phyloP scores from a whole-genome alignment of 345 rosid species.

The Citropsis articulata region DNA sequence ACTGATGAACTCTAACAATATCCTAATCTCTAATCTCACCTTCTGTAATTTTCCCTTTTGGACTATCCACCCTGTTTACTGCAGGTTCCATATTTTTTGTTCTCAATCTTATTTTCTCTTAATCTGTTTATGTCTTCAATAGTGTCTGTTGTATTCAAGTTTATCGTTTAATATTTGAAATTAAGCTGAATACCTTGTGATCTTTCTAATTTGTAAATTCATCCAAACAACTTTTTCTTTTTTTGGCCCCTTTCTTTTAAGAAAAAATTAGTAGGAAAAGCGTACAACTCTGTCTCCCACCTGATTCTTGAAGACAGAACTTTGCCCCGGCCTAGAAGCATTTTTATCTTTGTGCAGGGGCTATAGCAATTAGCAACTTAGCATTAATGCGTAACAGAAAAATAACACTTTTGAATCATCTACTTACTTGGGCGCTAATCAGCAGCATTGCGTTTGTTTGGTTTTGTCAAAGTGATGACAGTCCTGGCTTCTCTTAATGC shows the following conservation, averaged over 20 bases:
- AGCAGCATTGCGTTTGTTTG: conserved; percentile 5
- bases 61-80: conserved; percentile 94
- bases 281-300: neutral
- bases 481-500: conserved; percentile 90
- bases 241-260: too few species aligned
- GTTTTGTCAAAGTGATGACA: conserved; percentile 81
- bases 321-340: neutral
- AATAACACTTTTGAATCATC: neutral
- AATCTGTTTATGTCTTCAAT: neutral
- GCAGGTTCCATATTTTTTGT: conserved; percentile 52
- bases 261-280: neutral
- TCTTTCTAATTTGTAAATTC: neutral
- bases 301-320: neutral
- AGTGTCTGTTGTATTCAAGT: neutral
- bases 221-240: neutral
- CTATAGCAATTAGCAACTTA: neutral
- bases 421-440: conserved; percentile 7
- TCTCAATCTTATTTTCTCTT: neutral
- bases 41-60: conserved; percentile 86
- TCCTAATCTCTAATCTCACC: conserved; percentile 84
- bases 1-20: conserved; percentile 65
- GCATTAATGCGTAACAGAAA: neutral
- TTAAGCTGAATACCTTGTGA: neutral
- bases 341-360: neutral
- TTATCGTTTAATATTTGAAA: neutral